Evolutionary conservation across 495 filamentous ascomycete genomes (phyloP).

Genomic region (Apiosordaria backusii): DNA sequence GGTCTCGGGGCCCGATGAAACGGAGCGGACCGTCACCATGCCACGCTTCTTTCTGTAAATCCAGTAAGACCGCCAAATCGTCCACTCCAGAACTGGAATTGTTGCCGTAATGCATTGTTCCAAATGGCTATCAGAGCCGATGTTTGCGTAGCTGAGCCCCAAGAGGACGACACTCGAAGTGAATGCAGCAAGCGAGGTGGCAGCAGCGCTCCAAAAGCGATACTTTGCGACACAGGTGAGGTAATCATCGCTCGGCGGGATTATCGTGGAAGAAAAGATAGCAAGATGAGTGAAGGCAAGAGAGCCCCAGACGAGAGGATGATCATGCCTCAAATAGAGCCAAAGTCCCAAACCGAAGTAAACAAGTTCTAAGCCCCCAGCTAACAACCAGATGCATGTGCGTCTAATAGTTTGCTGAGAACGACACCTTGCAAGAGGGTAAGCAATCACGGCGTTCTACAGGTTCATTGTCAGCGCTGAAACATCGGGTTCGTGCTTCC

Average conservation of each 20-base stretch:
- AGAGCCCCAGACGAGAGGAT: not conserved
- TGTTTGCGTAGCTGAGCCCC: not conserved
- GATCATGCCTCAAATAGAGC: not conserved
- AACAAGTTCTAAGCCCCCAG: not conserved
- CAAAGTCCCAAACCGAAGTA: not conserved
- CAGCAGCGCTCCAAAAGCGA: too few species aligned
- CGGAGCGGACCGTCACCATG: not conserved
- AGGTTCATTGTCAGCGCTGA: not conserved
- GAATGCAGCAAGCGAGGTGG: too few species aligned
- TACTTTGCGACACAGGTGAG: too few species aligned
- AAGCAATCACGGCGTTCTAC: not conserved
- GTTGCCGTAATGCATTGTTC: not conserved
- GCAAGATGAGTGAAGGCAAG: not conserved
- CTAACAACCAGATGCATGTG: not conserved
- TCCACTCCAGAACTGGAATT: not conserved
- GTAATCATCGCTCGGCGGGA: too few species aligned
- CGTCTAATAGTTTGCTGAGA: not conserved
- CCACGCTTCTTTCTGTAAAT: not conserved
- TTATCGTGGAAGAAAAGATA: too few species aligned
- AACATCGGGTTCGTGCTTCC: not conserved
- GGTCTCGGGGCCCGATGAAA: not conserved
- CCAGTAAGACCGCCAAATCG: not conserved
- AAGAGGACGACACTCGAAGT: not conserved
- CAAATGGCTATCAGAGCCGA: not conserved
- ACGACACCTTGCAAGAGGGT: not conserved